These are phyloP conservation scores for Colletotrichum sp. DNA, from an alignment of 2,329 filamentous ascomycete genomes.

Conservation along the genomic window DNA sequence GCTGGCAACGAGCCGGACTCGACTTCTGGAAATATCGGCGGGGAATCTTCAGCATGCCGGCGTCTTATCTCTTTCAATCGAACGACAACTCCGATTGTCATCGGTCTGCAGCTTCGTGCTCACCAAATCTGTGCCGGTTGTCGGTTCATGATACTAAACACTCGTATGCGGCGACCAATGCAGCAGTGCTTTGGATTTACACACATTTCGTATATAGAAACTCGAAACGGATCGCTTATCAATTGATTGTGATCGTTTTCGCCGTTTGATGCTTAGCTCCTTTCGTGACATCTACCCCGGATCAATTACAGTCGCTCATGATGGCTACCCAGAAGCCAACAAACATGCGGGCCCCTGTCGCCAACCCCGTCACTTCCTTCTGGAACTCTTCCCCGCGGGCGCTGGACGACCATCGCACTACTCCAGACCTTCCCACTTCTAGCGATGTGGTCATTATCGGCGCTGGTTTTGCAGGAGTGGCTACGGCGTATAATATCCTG, in stretches of 20 bases:
- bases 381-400: background rate
- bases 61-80: background rate
- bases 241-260: background rate
- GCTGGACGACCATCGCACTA: background rate
- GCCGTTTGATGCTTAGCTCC: background rate
- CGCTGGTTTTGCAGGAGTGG: background rate
- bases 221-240: background rate
- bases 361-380: background rate
- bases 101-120: background rate
- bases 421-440: background rate
- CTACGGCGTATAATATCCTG: background rate
- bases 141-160: background rate
- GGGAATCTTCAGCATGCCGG: background rate
- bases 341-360: background rate
- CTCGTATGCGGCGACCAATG: accelerated
- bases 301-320: background rate
- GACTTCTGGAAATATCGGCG: background rate
- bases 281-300: background rate
- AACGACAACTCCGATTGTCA: background rate
- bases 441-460: background rate
- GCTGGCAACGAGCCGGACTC: background rate
- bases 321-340: background rate
- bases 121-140: background rate
- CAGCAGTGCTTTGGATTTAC: background rate
- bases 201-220: background rate